Base-by-base conservation (phyloP, 2,329 filamentous ascomycete genomes). In the Xylaria sp. region DNA sequence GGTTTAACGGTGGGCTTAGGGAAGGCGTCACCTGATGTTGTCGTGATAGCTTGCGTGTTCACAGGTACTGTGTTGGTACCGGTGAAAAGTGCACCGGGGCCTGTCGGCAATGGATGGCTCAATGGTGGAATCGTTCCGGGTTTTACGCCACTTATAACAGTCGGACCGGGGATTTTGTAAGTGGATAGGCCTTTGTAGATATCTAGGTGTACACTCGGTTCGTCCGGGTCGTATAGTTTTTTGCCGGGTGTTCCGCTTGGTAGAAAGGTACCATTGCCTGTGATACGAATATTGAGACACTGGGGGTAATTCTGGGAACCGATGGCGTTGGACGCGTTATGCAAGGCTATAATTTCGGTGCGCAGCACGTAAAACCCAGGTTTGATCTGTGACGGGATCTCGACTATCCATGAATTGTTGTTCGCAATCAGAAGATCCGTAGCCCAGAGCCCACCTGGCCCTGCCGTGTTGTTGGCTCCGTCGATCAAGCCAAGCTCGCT, bases 241-340 rank as follows among this genome's bases (percentile, higher is more conserved):
- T 71, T 73, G 7, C 74, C 76, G 0, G 63, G 66, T 6, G 73
- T 66, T n/a, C 76, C 74, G 1, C 48, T 60, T 1, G 75, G 75
- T 6, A 67, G 51, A 11, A 71, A 46, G 6, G 70, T 72, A 7
- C 85, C 86, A 36, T 79, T 78, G 58, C 87, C 85, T 33, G 81
- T 85, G 70, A 90, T 81, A 71, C 86, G 80, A 66, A 90, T 76
- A 80, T 90, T 89, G 77, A 88, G 79, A 76, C 88, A 86, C 72
- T 86, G 84, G 36, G 84, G 84, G 75, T 86, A 86, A 73, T 84
- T 83, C 78, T 86, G 84, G 33, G 83, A 82, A 10, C 84, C 84
- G 67, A 81, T 76, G 28, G 71, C 65, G 15, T 80, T 75, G 6
- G 73, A 78, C 13, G 84, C 83, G 23, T 79, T 80, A 76, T 87